These are phyloP conservation scores for Artemisia annua DNA, from an alignment of 129 eudicot species.

Conservation along the genomic window DNA sequence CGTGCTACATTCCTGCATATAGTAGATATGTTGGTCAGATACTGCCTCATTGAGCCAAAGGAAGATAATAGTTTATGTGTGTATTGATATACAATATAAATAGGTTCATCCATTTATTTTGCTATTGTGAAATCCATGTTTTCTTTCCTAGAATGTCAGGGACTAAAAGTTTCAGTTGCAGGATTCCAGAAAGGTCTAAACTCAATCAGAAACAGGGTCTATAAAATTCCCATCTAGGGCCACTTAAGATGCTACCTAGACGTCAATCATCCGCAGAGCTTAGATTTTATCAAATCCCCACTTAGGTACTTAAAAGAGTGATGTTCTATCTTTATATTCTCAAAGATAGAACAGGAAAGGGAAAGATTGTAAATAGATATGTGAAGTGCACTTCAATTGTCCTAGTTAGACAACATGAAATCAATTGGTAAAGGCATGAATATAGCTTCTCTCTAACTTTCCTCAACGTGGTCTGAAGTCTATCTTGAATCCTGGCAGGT, in stretches of 20 bases:
- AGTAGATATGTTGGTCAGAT: slow-evolving; percentile 13
- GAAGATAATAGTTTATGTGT: background rate
- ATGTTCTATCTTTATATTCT: too few relatives aligned
- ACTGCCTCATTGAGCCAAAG: background rate
- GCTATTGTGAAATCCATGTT: background rate
- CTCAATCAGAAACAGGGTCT: background rate
- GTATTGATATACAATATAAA: background rate
- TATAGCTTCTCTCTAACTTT: background rate
- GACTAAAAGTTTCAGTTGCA: background rate
- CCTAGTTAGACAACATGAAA: background rate
- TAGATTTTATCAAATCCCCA: too few relatives aligned
- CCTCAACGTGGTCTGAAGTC: background rate
- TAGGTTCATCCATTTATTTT: background rate
- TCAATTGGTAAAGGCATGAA: background rate
- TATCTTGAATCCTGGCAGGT: background rate
- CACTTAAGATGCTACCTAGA: background rate
- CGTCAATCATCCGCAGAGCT: too few relatives aligned
- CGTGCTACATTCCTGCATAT: slow-evolving; percentile 64
- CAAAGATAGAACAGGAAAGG: background rate
- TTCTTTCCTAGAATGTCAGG: background rate
- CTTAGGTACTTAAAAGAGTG: too few relatives aligned
- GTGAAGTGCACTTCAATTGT: background rate
- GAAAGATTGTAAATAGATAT: background rate
- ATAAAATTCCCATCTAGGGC: background rate
- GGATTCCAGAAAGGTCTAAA: background rate